Base-by-base conservation (phyloP, 2,329 filamentous ascomycete genomes). In the Microdochium bolleyi region DNA sequence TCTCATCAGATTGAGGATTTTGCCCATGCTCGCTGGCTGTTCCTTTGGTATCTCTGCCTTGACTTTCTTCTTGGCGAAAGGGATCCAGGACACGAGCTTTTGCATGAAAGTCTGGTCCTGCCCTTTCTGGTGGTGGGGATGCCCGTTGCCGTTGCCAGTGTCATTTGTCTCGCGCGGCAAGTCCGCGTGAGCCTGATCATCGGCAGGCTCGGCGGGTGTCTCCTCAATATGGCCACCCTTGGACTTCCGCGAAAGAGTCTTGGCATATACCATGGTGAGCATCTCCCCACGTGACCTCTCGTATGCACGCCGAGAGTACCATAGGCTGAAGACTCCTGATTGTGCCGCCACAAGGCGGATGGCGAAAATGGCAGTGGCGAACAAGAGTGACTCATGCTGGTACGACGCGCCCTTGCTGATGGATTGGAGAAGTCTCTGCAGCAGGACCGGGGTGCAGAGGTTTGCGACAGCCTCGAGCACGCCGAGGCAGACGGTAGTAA, bases 1-100 rank as follows among this genome's bases (percentile, higher is more conserved):
- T 49, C 89, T 84, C 75, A 95, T 88, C 2, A 96, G 70, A 61
- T 95, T 96, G 55, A 96, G 79, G 51, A 96, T 94, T 64, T 95
- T 95, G 8, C 91, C 91, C 70, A 92, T 92, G 0, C 88, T 90
- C 0, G 91, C 89, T 2, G 87, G 80, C 52, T 79, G 73, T 54
- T 80, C 72, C 53, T 78, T 77, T 24, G 54, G 55, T 52, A 66
- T 66, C 48, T 62, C 56, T 10, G 41, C 46, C 24, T 67, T 64
- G 3, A 24, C 21, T 21, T 49, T 49, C 22, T 46, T 21, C 19
- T 24, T 24, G 41, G 19, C 8, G 16, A 46, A 46, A 24, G 41
- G 41, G 2, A 46, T 10, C 41, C 41, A 46, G 41, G 41, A 46
- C 13, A 46, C 14, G 21, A 46, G 16, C 19, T 19, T 46, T 19